These are phyloP conservation scores for Oryza coarctata DNA, from an alignment of 176 grass and related monocot genomes.

Conservation along the genomic window DNA sequence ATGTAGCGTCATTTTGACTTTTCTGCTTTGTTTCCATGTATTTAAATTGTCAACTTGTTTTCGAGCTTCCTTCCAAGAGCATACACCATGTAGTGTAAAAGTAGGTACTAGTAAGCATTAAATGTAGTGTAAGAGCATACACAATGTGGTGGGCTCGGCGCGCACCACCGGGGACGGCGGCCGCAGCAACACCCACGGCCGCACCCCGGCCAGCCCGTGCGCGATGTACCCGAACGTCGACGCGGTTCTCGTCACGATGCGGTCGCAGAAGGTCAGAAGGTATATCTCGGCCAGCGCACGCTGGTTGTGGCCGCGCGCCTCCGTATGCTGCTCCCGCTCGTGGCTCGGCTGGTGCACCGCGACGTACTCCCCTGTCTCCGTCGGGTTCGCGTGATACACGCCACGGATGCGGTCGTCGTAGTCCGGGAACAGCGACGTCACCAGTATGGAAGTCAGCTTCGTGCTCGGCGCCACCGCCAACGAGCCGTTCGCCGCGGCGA, in stretches of 20 bases:
- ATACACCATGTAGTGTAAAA: no score
- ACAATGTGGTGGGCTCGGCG: no score
- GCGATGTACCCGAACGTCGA: constrained; percentile 70
- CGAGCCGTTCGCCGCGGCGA: background rate
- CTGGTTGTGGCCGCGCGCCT: constrained; percentile 47
- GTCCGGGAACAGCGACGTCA: constrained; percentile 48
- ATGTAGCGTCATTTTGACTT: background rate
- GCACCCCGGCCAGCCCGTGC: constrained; percentile 44
- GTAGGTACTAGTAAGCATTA: no score
- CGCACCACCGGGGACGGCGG: background rate
- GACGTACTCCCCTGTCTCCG: constrained; percentile 44
- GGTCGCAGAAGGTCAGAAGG: constrained; percentile 56
- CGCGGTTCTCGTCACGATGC: constrained; percentile 43
- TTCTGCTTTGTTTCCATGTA: no score
- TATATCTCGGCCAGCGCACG: constrained; percentile 62
- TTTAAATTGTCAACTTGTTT: no score
- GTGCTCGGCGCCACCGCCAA: background rate
- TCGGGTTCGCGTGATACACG: constrained; percentile 53
- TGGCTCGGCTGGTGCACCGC: constrained; percentile 65
- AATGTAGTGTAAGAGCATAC: no score
- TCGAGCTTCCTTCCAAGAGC: no score
- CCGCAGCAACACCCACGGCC: constrained; percentile 48
- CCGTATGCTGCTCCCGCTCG: constrained; percentile 51
- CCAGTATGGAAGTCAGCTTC: constrained; percentile 49
- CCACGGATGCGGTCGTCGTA: constrained; percentile 61